These are phyloP conservation scores for Salix exigua DNA, from an alignment of 345 rosid genomes.

Conservation along the genomic window DNA sequence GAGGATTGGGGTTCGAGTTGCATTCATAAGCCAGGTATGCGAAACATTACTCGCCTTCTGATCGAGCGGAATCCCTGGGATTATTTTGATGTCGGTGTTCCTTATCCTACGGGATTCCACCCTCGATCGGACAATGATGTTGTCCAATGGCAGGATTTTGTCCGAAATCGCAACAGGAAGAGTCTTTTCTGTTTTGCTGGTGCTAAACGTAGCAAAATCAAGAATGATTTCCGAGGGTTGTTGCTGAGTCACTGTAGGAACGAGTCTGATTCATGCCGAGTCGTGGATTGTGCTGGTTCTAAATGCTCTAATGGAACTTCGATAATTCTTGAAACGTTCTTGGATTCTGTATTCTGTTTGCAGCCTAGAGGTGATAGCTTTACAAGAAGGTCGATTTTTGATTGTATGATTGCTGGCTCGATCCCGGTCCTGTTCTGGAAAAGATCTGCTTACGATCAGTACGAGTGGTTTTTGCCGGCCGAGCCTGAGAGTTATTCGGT, in stretches of 20 bases:
- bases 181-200: conserved; percentile 92
- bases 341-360: conserved; percentile 75
- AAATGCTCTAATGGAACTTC: conserved; percentile 77
- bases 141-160: conserved; percentile 70
- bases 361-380: conserved; percentile 97
- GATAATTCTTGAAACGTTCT: conserved; percentile 64
- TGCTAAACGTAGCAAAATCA: conserved; percentile 55
- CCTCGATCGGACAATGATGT: conserved; percentile 72
- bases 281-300: conserved; percentile 55
- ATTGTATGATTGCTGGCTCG: conserved; percentile 94
- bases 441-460: conserved; percentile 80
- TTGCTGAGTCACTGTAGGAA: conserved; percentile 59
- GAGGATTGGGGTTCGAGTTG: conserved; percentile 94
- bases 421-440: conserved; percentile 95
- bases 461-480: conserved; percentile 85
- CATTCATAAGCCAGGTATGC: conserved; percentile 68
- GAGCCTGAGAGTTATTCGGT: conserved; percentile 73
- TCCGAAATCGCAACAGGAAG: conserved; percentile 47
- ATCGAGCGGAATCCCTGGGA: conserved; percentile 99
- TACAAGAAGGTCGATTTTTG: conserved; percentile 86
- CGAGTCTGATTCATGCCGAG: conserved; percentile 47
- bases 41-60: conserved; percentile 87
- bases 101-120: conserved; percentile 99
- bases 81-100: conserved; percentile 86
- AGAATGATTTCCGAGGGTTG: conserved; percentile 71